Conservation (phyloP, 2,329 filamentous ascomycete genomes). For the Alternaria brassicae region DNA sequence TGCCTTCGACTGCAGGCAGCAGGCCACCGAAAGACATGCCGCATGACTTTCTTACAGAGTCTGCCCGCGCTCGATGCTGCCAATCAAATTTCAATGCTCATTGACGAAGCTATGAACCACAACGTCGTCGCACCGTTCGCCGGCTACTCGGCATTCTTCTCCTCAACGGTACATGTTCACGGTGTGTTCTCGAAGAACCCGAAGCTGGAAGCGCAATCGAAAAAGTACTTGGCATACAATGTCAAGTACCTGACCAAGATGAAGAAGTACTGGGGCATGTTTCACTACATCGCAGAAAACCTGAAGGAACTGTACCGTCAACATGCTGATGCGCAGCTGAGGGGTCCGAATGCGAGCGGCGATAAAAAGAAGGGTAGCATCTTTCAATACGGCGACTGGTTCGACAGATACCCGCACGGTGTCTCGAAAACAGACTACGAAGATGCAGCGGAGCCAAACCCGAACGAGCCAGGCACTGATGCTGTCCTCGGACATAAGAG, state of each 20-base stretch:
- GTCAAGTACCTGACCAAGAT: conserved; percentile 91
- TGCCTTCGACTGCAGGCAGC: conserved; percentile 70
- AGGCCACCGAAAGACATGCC: conserved; percentile 74
- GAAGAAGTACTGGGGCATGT: conserved; percentile 99
- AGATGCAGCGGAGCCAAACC: conserved; percentile 71
- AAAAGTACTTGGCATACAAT: conserved; percentile 84
- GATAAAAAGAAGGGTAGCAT: conserved; percentile 61
- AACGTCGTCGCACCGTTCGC: conserved; percentile 89
- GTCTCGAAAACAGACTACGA: conserved; percentile 85
- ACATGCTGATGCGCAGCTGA: conserved; percentile 80
- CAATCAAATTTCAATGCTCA: conserved; percentile 82
- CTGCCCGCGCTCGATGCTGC: conserved; percentile 84
- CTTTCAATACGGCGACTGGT: conserved; percentile 98
- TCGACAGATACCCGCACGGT: conserved; percentile 90
- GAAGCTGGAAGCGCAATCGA: conserved; percentile 76
- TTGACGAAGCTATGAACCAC: conserved; percentile 80
- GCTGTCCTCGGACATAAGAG: conserved; percentile 87
- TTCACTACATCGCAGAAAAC: conserved; percentile 94
- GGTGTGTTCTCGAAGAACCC: conserved; percentile 88
- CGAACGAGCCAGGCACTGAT: conserved; percentile 82
- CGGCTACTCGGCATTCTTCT: conserved; percentile 92
- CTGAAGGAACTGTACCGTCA: conserved; percentile 86
- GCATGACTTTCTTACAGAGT: conserved; percentile 76
- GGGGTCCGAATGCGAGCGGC: conserved; percentile 60
- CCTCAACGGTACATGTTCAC: conserved; percentile 92